Evolutionary conservation across 2,329 filamentous ascomycete species (phyloP).

Genomic region (Paracorniculantispora psalliotae): DNA sequence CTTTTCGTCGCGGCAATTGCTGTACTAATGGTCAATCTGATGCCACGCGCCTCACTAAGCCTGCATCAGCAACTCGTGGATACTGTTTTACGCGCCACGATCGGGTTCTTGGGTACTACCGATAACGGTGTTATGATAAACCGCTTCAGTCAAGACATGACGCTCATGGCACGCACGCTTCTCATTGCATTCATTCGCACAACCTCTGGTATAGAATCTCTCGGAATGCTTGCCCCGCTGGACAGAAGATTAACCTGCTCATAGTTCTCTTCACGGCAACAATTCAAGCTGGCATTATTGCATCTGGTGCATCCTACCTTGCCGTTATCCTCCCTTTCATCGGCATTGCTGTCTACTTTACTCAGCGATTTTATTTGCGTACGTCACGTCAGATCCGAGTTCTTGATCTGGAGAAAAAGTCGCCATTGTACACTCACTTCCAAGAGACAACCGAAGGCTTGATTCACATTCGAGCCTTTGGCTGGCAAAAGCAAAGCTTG

Average conservation of each 20-base stretch:
- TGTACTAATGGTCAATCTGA: not conserved
- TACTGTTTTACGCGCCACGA: not conserved
- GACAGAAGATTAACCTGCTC: too few relatives aligned
- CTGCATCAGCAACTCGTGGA: not conserved
- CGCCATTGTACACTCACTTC: slow-evolving; percentile 29
- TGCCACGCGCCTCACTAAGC: not conserved
- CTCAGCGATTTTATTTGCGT: slow-evolving; percentile 28
- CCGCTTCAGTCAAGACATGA: slow-evolving; percentile 23
- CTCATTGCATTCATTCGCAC: slow-evolving; percentile 11
- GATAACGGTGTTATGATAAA: not conserved
- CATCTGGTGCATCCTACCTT: slow-evolving; percentile 24
- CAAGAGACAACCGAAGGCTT: slow-evolving; percentile 40
- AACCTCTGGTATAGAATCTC: not conserved
- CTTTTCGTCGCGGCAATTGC: not conserved
- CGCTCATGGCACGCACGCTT: slow-evolving; percentile 20
- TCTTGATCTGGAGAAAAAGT: slow-evolving; percentile 30
- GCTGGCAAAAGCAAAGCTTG: slow-evolving; percentile 32
- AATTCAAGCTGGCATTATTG: slow-evolving; percentile 14
- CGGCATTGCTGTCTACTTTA: slow-evolving; percentile 20
- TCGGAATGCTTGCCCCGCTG: too few relatives aligned
- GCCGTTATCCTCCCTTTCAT: slow-evolving; percentile 24
- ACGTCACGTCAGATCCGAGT: slow-evolving; percentile 29
- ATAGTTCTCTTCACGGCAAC: not conserved
- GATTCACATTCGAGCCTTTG: slow-evolving; percentile 46
- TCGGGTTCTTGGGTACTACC: not conserved